Conservation (phyloP, 1,139 yeast species). For the Yamadazyma songkhlaensis region DNA sequence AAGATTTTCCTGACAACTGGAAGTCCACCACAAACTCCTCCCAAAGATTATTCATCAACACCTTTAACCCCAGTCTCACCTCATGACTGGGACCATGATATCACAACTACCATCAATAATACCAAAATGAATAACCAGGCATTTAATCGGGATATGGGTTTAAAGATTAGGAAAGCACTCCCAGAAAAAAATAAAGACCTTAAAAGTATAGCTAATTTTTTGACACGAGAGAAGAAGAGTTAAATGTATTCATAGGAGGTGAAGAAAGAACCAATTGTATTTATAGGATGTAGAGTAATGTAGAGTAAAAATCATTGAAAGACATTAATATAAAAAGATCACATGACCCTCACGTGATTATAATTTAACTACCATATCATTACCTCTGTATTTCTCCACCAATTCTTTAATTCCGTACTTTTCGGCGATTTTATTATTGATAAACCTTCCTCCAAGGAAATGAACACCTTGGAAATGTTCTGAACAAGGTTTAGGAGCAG, state of each 20-base stretch:
- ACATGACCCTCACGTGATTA: too few relatives aligned
- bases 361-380: conserved; percentile 37
- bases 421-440: conserved; percentile 60
- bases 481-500: conserved; percentile 94
- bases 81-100: too few relatives aligned
- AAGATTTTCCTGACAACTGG: too few relatives aligned
- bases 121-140: background rate
- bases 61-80: background rate
- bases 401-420: conserved; percentile 64
- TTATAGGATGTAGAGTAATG: background rate
- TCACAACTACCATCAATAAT: background rate
- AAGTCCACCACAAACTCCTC: background rate
- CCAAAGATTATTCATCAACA: background rate
- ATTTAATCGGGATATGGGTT: background rate
- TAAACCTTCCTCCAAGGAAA: conserved; percentile 88
- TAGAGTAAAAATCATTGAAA: too few relatives aligned
- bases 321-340: background rate
- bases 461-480: conserved; percentile 48
- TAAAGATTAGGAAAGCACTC: too few relatives aligned
- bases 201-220: conserved; percentile 9
- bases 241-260: background rate
- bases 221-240: conserved; percentile 6
- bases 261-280: background rate
- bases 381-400: conserved; percentile 28
- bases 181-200: too few relatives aligned